Percentiles rank a stretch among this genome's conserved stretches.
These are phyloP conservation scores for Exophiala mesophila DNA, from an alignment of 2,329 filamentous ascomycete genomes.

Conservation along the genomic window DNA sequence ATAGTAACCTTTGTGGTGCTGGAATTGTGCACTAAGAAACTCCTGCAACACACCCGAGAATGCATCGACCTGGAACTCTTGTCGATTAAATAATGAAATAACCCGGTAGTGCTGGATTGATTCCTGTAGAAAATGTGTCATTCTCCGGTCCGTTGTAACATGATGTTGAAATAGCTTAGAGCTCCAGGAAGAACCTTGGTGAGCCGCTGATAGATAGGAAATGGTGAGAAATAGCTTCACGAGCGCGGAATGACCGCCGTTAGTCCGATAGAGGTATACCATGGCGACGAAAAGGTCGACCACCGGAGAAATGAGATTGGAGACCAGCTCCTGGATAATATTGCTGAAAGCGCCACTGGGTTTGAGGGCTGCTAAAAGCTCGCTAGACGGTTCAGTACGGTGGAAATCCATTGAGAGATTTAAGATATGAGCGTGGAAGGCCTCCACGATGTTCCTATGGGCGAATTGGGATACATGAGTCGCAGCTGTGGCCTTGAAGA, in stretches of 20 bases:
- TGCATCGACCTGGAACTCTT: too few relatives aligned
- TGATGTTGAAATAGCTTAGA: too few relatives aligned
- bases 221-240: conserved; percentile 43
- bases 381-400: background rate
- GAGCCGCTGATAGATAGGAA: conserved; percentile 49
- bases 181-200: too few relatives aligned
- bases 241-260: conserved; percentile 56
- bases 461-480: conserved; percentile 1
- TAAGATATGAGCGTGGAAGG: conserved; percentile 4
- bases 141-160: too few relatives aligned
- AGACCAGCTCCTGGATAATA: conserved; percentile 4
- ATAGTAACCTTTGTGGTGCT: too few relatives aligned
- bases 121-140: too few relatives aligned
- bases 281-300: conserved; percentile 59
- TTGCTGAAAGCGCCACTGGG: conserved; percentile 2
- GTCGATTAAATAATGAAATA: too few relatives aligned
- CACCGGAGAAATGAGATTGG: conserved; percentile 52
- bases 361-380: conserved; percentile 3
- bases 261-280: conserved; percentile 55
- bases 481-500: background rate
- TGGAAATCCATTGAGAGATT: conserved; percentile 5
- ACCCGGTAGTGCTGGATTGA: too few relatives aligned
- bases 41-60: too few relatives aligned
- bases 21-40: too few relatives aligned
- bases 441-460: conserved; percentile 4